Evolutionary conservation across 495 filamentous ascomycete species (phyloP).

Genomic region (Talaromyces adpressus): DNA sequence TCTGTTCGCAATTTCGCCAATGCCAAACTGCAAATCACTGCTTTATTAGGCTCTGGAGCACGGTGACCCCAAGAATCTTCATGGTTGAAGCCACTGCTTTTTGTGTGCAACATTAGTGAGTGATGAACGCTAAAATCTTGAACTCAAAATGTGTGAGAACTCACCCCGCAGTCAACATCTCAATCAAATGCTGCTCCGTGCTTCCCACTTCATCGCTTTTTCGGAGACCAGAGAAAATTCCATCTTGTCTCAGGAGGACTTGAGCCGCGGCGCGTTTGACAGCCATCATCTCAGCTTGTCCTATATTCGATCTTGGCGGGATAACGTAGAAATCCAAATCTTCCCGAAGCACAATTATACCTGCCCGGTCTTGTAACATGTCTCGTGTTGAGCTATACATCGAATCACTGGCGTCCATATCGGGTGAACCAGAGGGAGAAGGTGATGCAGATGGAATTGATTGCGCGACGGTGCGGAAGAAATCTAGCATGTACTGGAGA

Average conservation of each 20-base stretch:
- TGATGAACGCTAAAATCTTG: conserved; percentile 9
- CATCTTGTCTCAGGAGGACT: conserved; percentile 81
- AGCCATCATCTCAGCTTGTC: conserved; percentile 86
- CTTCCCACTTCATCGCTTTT: conserved; percentile 94
- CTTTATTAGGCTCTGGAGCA: conserved; percentile 93
- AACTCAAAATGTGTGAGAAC: conserved; percentile 16
- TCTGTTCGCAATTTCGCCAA: conserved; percentile 89
- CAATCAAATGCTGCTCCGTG: conserved; percentile 96
- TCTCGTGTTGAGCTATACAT: conserved; percentile 63
- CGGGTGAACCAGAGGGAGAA: conserved; percentile 53
- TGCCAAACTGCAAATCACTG: conserved; percentile 93
- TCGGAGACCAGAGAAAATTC: conserved; percentile 91
- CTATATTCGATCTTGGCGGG: conserved; percentile 79
- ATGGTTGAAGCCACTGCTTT: conserved; percentile 81
- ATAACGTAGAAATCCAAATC: conserved; percentile 98
- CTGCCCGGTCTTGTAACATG: conserved; percentile 81
- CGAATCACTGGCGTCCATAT: conserved; percentile 59
- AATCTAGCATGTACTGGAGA: conserved; percentile 98
- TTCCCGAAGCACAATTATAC: conserved; percentile 94
- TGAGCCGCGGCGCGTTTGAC: conserved; percentile 91
- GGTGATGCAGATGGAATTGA: conserved; percentile 71
- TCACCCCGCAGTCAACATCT: conserved; percentile 98
- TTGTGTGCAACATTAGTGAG: conserved; percentile 2
- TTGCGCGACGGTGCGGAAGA: conserved; percentile 93
- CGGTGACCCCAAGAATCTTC: conserved; percentile 95